These are phyloP conservation scores for Tetrahymena borealis DNA, from an alignment of 73 alveolate species.

Conservation along the genomic window DNA sequence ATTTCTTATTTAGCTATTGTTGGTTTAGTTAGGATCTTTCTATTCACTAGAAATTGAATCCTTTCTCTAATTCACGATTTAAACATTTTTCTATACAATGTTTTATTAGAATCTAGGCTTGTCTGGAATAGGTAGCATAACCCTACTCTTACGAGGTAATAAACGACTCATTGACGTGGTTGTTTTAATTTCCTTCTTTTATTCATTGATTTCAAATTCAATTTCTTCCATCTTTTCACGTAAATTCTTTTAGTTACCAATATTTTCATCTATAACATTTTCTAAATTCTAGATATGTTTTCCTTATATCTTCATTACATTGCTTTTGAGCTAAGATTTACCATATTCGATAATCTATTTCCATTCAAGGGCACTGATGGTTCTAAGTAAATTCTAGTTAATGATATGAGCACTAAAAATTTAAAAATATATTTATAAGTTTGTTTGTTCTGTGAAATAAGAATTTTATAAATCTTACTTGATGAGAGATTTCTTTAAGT, in stretches of 20 bases:
- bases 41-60: background rate
- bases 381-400: background rate
- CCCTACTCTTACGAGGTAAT: background rate
- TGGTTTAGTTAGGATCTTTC: background rate
- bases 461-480: background rate
- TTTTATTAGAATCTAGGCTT: background rate
- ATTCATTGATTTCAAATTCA: background rate
- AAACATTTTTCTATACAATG: background rate
- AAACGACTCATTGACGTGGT: background rate
- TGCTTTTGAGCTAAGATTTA: background rate
- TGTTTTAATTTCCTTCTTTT: background rate
- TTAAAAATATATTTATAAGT: background rate
- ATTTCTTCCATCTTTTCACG: background rate
- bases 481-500: background rate
- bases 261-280: background rate
- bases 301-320: background rate
- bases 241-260: background rate
- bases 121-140: background rate
- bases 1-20: background rate
- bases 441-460: background rate
- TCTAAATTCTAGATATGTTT: background rate
- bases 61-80: background rate
- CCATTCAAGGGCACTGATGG: background rate
- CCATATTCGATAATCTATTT: background rate
- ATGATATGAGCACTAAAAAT: background rate